Percentiles rank a stretch among this genome's conserved stretches.
These are phyloP conservation scores for Alternaria dauci DNA, from an alignment of 2,329 filamentous ascomycete species.

Conservation along the genomic window DNA sequence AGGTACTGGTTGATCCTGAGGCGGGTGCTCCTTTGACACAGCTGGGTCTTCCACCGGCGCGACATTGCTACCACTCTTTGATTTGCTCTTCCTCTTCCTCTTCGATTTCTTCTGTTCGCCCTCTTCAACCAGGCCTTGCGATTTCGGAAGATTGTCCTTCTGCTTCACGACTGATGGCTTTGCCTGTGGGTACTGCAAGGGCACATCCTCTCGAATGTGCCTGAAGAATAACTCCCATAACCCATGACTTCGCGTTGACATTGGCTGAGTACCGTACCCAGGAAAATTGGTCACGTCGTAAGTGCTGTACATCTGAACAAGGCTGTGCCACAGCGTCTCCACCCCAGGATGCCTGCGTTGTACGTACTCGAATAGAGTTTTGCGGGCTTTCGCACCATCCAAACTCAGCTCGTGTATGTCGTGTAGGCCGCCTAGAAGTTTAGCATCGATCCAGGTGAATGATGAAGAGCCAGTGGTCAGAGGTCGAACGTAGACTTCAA, in stretches of 20 bases:
- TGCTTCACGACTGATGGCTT: background rate
- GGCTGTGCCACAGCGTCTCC: background rate
- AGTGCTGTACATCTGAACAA: background rate
- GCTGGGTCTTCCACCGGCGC: too few species aligned
- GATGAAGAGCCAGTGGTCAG: background rate
- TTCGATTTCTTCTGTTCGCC: background rate
- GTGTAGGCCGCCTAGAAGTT: background rate
- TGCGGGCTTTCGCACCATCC: slow-evolving; percentile 4
- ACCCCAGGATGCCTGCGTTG: background rate
- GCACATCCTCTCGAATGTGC: background rate
- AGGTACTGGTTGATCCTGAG: background rate
- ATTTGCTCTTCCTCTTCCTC: background rate
- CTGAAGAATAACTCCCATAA: background rate
- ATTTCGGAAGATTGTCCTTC: background rate
- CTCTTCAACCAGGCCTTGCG: background rate
- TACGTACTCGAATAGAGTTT: background rate
- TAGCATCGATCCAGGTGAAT: background rate
- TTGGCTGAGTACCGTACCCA: background rate
- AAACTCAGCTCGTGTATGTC: background rate
- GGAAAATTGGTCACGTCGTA: background rate
- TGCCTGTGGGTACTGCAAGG: background rate
- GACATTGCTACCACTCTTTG: background rate
- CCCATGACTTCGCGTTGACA: background rate
- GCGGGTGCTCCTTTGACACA: background rate
- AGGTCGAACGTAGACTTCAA: background rate